These are phyloP conservation scores for Trichosanthes truncata DNA, from an alignment of 306 rosid genomes.

Conservation along the genomic window DNA sequence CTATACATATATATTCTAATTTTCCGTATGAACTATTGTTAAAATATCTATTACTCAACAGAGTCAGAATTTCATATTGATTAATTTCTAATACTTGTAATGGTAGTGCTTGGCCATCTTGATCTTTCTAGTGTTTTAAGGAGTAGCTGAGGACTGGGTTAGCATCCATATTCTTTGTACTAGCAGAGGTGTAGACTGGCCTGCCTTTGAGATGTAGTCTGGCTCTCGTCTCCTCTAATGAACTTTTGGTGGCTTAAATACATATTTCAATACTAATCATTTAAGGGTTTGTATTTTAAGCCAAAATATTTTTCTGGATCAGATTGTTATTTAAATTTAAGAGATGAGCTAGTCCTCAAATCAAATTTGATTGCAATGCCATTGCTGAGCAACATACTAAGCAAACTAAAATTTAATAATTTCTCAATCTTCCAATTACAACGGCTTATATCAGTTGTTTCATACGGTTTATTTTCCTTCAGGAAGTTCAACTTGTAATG, in stretches of 20 bases:
- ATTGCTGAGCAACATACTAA: neutral
- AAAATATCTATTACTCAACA: neutral
- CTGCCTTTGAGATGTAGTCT: neutral
- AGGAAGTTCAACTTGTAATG: slow-evolving; percentile 32
- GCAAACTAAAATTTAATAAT: neutral
- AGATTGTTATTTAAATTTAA: neutral
- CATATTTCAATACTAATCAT: neutral
- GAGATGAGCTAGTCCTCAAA: neutral
- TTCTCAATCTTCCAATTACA: slow-evolving; percentile 5
- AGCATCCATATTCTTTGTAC: neutral
- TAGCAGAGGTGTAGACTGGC: neutral
- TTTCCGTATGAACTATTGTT: neutral
- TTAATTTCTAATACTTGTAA: neutral
- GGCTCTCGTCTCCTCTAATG: neutral
- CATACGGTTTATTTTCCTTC: slow-evolving; percentile 13
- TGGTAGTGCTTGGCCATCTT: neutral
- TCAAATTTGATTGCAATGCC: neutral
- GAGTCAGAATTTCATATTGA: neutral
- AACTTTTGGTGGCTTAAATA: neutral
- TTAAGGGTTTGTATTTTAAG: neutral
- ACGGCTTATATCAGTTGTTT: neutral
- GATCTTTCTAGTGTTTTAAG: neutral
- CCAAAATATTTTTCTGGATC: neutral
- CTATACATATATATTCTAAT: neutral
- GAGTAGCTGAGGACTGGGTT: neutral